Conservation (phyloP, 371 early-diverging fungal genomes). For the Phascolomyces articulosus region DNA sequence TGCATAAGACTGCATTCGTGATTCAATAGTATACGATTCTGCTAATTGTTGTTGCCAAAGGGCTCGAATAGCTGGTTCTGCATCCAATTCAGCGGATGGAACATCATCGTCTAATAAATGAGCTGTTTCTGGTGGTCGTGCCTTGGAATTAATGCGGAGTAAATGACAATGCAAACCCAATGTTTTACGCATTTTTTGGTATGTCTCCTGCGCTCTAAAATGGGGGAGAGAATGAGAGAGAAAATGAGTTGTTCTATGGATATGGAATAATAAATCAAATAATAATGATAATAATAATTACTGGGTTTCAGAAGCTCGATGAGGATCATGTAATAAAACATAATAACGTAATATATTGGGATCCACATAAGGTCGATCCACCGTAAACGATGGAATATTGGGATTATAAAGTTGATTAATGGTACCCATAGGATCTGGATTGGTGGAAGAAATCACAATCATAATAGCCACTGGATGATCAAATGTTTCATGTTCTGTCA, state of each 20-base stretch:
- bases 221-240: background rate
- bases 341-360: slow-evolving; percentile 71
- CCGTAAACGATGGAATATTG: slow-evolving; percentile 55
- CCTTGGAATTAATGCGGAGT: slow-evolving; percentile 59
- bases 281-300: slow-evolving; percentile 42
- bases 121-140: slow-evolving; percentile 17
- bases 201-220: slow-evolving; percentile 55
- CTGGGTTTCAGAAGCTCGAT: slow-evolving; percentile 56
- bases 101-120: slow-evolving; percentile 31
- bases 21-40: slow-evolving; percentile 28
- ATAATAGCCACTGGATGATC: slow-evolving; percentile 90
- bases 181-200: slow-evolving; percentile 67
- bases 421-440: slow-evolving; percentile 77
- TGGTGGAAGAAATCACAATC: slow-evolving; percentile 76
- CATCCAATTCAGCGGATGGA: slow-evolving; percentile 17
- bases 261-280: too few species aligned
- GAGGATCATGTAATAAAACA: slow-evolving; percentile 76
- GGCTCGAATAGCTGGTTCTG: slow-evolving; percentile 13
- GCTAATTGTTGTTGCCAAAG: slow-evolving; percentile 22
- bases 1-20: slow-evolving; percentile 30
- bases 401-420: slow-evolving; percentile 65
- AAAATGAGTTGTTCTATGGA: too few species aligned
- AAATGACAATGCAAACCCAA: slow-evolving; percentile 72
- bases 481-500: slow-evolving; percentile 91
- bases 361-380: slow-evolving; percentile 70